phyloP scores from a whole-genome alignment of 2,329 filamentous ascomycete species.

The Pseudogymnoascus sp. region DNA sequence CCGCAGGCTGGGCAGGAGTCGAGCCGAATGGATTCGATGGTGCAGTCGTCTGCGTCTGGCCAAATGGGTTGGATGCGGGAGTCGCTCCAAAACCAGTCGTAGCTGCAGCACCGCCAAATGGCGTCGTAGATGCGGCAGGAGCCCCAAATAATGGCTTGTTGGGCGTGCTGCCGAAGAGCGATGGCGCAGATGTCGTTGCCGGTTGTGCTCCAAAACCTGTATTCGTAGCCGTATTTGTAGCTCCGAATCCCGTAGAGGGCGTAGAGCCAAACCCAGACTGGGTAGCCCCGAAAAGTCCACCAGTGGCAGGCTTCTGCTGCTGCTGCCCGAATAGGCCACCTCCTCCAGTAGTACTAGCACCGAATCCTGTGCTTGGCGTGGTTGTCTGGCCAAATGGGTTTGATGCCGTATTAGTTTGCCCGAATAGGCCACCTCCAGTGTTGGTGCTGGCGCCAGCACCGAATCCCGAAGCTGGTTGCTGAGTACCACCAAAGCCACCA shows the following conservation, averaged over 20 bases:
- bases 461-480: constrained; percentile 28
- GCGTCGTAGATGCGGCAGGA: constrained; percentile 12
- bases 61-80: constrained; percentile 30
- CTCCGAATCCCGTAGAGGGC: constrained; percentile 22
- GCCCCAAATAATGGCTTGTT: constrained; percentile 30
- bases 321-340: constrained; percentile 34
- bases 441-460: constrained; percentile 18
- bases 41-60: constrained; percentile 20
- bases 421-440: constrained; percentile 31
- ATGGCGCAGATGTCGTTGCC: constrained; percentile 13
- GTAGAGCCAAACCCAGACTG: constrained; percentile 31
- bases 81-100: constrained; percentile 9
- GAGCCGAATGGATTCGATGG: constrained; percentile 27
- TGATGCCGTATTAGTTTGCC: constrained; percentile 26
- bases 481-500: constrained; percentile 36
- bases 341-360: constrained; percentile 29
- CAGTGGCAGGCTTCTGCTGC: constrained; percentile 27
- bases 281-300: constrained; percentile 34
- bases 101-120: constrained; percentile 24
- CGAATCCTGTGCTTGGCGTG: constrained; percentile 39
- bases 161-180: constrained; percentile 26
- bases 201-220: constrained; percentile 22
- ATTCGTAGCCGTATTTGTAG: constrained; percentile 18
- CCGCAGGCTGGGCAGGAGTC: constrained; percentile 34
- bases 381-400: constrained; percentile 38